Conservation (phyloP, 352 stramenopile species). For the Pythium rhizo-oryzae region DNA sequence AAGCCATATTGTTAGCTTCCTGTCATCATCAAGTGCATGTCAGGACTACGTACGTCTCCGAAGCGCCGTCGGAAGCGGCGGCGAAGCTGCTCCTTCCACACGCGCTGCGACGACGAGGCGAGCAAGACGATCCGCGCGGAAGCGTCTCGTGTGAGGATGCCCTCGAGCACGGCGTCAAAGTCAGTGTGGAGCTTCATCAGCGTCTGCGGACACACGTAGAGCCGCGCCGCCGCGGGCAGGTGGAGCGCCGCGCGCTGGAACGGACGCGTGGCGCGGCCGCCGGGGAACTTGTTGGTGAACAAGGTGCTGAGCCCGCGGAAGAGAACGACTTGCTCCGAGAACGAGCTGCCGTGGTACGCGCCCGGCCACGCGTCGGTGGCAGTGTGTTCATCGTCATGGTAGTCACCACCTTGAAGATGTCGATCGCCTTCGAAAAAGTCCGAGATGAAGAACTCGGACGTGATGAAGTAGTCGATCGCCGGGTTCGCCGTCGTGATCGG, state of each 20-base stretch:
- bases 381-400: no score
- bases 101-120: slow-evolving; percentile 43
- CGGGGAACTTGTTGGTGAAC: slow-evolving; percentile 36
- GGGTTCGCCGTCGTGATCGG: slow-evolving; percentile 74
- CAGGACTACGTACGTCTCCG: slow-evolving; percentile 29
- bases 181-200: slow-evolving; percentile 68
- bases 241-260: slow-evolving; percentile 42
- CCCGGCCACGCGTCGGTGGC: slow-evolving; percentile 23
- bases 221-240: slow-evolving; percentile 41
- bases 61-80: slow-evolving; percentile 43
- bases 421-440: slow-evolving; percentile 26
- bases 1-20: background rate
- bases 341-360: slow-evolving; percentile 40
- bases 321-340: slow-evolving; percentile 72
- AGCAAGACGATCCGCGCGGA: slow-evolving; percentile 48
- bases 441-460: slow-evolving; percentile 53
- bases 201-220: slow-evolving; percentile 68
- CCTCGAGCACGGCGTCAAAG: slow-evolving; percentile 49
- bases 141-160: slow-evolving; percentile 42
- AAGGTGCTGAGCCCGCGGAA: slow-evolving; percentile 70
- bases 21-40: background rate
- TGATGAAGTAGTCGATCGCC: slow-evolving; percentile 87
- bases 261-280: background rate
- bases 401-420: background rate
- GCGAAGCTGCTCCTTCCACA: slow-evolving; percentile 59